These are phyloP conservation scores for Digitaria exilis DNA, from an alignment of 202 grass and related monocot genomes.

Conservation along the genomic window DNA sequence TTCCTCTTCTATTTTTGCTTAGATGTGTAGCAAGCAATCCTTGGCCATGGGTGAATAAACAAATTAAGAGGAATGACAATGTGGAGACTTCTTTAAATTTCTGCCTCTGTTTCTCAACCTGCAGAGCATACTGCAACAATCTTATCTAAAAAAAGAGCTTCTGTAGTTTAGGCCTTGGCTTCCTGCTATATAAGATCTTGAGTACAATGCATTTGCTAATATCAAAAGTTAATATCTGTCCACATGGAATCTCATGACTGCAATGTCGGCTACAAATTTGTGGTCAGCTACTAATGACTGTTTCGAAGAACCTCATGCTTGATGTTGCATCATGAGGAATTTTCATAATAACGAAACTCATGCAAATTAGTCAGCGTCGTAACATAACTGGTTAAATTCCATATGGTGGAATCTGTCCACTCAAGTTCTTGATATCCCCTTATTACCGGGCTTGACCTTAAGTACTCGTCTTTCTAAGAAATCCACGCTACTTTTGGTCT, in stretches of 20 bases:
- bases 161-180: background rate
- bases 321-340: background rate
- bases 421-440: background rate
- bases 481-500: background rate
- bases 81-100: background rate
- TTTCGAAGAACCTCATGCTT: background rate
- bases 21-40: slow-evolving; percentile 53
- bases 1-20: slow-evolving; percentile 61
- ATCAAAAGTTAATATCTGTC: background rate
- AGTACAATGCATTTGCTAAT: background rate
- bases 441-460: background rate
- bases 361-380: background rate
- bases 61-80: background rate
- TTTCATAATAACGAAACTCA: too few relatives aligned
- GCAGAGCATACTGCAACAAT: background rate
- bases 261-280: background rate
- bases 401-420: background rate
- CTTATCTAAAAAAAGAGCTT: background rate
- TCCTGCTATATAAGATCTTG: background rate
- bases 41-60: slow-evolving; percentile 32
- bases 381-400: background rate
- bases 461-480: too few relatives aligned
- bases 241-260: background rate
- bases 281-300: background rate
- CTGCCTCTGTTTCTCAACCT: background rate